A percentile compares a stretch with the other conserved stretches of the same genome.
Conservation (phyloP, 495 filamentous ascomycete genomes). For the Tuber indicum region DNA sequence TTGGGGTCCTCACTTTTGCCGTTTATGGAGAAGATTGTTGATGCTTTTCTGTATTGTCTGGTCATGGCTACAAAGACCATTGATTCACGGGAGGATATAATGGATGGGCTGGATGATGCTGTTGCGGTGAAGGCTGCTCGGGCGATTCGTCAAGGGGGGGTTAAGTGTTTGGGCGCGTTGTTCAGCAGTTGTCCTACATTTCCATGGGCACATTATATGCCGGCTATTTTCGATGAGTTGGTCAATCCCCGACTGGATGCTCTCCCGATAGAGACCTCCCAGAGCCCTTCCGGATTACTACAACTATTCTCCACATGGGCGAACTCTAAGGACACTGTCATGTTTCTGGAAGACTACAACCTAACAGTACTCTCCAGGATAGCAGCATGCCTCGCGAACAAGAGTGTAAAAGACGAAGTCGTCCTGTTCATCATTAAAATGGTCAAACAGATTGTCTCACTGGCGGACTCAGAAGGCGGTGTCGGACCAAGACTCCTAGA, state of each 20-base stretch:
- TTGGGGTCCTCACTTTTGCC: conserved; percentile 61
- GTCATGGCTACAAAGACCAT: conserved; percentile 61
- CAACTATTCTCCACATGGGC: conserved; percentile 77
- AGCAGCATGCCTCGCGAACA: conserved; percentile 62
- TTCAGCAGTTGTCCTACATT: conserved; percentile 62
- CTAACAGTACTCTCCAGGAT: conserved; percentile 58
- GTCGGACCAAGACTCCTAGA: conserved; percentile 60
- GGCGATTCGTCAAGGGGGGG: conserved; percentile 61
- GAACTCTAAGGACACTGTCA: conserved; percentile 55
- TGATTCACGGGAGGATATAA: conserved; percentile 41
- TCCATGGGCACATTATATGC: conserved; percentile 64
- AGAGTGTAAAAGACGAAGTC: conserved; percentile 80
- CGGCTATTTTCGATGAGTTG: conserved; percentile 63
- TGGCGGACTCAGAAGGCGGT: conserved; percentile 50
- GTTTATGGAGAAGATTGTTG: conserved; percentile 58
- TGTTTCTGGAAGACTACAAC: conserved; percentile 63
- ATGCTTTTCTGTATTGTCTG: conserved; percentile 72
- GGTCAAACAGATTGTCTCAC: conserved; percentile 56
- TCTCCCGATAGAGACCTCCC: conserved; percentile 77
- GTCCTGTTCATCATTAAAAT: conserved; percentile 75
- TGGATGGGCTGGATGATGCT: conserved; percentile 47
- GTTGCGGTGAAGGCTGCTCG: conserved; percentile 52
- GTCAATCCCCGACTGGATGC: conserved; percentile 70
- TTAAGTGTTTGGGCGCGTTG: conserved; percentile 72
- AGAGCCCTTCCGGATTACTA: conserved; percentile 75